Percentiles rank a stretch among this genome's conserved stretches.
phyloP scores from a whole-genome alignment of 2,329 filamentous ascomycete species.

The Metarhizium humberi region DNA sequence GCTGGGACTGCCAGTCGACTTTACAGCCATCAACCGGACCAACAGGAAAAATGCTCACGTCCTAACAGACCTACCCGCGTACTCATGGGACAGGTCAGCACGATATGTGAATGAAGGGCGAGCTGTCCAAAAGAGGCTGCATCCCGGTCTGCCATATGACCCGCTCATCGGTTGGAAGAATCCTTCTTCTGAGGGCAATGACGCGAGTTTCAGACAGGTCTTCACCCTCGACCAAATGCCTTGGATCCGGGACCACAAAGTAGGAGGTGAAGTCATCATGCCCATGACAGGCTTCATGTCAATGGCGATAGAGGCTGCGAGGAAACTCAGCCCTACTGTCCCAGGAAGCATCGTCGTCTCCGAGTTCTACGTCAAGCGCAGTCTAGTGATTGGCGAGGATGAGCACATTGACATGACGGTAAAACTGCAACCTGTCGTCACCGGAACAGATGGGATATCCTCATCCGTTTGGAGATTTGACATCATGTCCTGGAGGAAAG shows the following conservation, averaged over 20 bases:
- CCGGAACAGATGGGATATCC: no score
- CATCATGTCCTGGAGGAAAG: no score
- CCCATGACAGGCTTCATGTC: conserved; percentile 27
- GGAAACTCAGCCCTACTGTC: not conserved
- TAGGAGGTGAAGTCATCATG: conserved; percentile 22
- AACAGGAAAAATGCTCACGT: conserved; percentile 2
- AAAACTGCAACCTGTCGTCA: no score
- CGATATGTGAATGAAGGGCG: conserved; percentile 3
- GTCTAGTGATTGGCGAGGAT: conserved; percentile 19
- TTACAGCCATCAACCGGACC: conserved; percentile 27
- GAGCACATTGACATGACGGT: conserved; percentile 5
- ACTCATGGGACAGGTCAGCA: conserved; percentile 18
- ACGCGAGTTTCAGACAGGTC: conserved; percentile 24
- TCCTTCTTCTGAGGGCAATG: conserved; percentile 12
- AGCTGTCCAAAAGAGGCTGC: conserved; percentile 13
- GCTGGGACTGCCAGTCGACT: conserved; percentile 31
- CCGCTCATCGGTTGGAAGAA: conserved; percentile 16
- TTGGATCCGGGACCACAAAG: conserved; percentile 25
- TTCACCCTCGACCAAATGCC: conserved; percentile 20
- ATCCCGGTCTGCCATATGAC: conserved; percentile 19
- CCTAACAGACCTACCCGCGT: conserved; percentile 16
- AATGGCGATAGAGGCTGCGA: conserved; percentile 22
- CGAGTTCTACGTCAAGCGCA: conserved; percentile 12
- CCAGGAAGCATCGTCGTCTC: conserved; percentile 4
- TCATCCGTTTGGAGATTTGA: no score